Percentiles rank a stretch among this genome's conserved stretches.
Conservation (phyloP, 768 basidiomycete species). For the Crepidotus variabilis region DNA sequence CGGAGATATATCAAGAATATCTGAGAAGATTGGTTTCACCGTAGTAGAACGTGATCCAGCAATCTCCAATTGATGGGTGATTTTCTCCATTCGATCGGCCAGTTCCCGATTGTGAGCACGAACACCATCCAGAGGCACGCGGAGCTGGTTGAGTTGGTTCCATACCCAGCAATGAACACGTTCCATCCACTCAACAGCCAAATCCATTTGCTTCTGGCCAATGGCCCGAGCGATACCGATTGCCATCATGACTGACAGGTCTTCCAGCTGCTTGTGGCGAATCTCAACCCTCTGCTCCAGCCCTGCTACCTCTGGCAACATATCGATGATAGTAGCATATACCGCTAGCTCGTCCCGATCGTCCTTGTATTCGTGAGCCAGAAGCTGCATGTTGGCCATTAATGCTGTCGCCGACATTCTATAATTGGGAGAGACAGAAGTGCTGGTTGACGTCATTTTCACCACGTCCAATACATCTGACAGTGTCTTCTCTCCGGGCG, state of each 20-base stretch:
- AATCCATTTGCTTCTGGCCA: conserved; percentile 3
- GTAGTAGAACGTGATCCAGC: too few relatives aligned
- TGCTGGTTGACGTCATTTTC: too few relatives aligned
- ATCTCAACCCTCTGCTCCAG: conserved; percentile 11
- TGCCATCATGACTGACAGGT: neutral
- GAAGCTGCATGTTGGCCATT: neutral
- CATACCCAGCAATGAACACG: conserved; percentile 23
- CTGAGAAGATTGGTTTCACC: too few relatives aligned
- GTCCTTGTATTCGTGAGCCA: neutral
- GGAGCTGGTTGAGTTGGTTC: conserved; percentile 20
- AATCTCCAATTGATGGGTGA: neutral
- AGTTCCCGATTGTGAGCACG: conserved; percentile 1
- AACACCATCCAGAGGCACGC: conserved; percentile 21
- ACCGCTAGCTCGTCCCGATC: neutral
- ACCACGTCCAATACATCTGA: too few relatives aligned
- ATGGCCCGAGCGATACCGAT: conserved; percentile 11
- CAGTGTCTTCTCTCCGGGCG: too few relatives aligned
- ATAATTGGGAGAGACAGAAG: too few relatives aligned
- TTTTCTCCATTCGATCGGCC: conserved; percentile 6
- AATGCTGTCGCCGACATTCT: neutral
- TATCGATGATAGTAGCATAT: neutral
- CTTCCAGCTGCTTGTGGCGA: conserved; percentile 8
- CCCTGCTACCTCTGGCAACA: conserved; percentile 16
- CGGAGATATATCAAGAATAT: neutral
- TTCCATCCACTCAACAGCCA: conserved; percentile 24